Evolutionary conservation across 768 basidiomycete genomes (phyloP).

Genomic region (Mycena indigotica): DNA sequence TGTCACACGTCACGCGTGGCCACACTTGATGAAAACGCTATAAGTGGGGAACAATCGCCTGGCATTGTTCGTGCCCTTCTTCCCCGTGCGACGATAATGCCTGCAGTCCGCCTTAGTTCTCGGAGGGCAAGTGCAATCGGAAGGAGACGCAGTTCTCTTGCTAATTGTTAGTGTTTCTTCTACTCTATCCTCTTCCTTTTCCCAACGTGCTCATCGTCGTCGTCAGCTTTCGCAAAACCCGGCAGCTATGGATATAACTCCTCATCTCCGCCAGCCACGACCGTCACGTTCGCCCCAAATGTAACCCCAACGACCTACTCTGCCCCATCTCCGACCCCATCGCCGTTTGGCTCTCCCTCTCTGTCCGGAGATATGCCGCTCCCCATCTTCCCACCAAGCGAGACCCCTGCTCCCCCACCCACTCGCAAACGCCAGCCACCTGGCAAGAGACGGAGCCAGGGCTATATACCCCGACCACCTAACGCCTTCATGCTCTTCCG

Average conservation of each 20-base stretch:
- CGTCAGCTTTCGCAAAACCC: constrained; percentile 47
- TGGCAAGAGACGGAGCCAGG: constrained; percentile 59
- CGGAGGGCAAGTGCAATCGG: constrained; percentile 42
- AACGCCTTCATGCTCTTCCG: constrained; percentile 90
- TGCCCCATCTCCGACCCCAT: constrained; percentile 27
- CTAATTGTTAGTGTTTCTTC: constrained; percentile 30
- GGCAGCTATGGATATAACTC: constrained; percentile 54
- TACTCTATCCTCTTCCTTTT: background rate
- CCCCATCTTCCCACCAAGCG: constrained; percentile 58
- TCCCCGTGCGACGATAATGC: constrained; percentile 28
- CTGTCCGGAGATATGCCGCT: constrained; percentile 36
- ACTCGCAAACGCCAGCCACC: constrained; percentile 55
- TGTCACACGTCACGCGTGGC: too few relatives aligned
- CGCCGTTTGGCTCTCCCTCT: constrained; percentile 28
- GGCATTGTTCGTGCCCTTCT: background rate
- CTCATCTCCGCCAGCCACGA: constrained; percentile 39
- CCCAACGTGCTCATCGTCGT: background rate
- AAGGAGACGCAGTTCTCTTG: constrained; percentile 32
- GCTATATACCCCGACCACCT: constrained; percentile 78
- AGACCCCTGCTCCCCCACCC: constrained; percentile 39
- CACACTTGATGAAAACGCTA: too few relatives aligned
- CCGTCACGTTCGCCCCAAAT: constrained; percentile 65
- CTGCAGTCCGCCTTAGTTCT: constrained; percentile 33
- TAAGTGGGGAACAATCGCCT: too few relatives aligned
- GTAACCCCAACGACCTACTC: constrained; percentile 57